Evolutionary conservation across 2,329 filamentous ascomycete genomes (phyloP).

Genomic region (Berkeleyomyces basicola): DNA sequence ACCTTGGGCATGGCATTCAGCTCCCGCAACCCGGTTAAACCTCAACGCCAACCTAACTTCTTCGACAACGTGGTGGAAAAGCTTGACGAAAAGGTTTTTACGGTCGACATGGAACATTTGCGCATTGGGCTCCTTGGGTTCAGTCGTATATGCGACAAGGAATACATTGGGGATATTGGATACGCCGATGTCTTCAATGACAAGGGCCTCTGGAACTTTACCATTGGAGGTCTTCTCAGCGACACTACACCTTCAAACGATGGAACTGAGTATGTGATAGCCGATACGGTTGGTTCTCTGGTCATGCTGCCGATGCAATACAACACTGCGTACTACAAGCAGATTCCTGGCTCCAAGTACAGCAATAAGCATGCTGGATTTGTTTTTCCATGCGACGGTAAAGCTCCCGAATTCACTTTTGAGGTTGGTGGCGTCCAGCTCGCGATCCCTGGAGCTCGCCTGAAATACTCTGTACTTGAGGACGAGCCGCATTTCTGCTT

Average conservation of each 20-base stretch:
- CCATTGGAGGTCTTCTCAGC: constrained; percentile 34
- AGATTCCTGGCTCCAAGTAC: constrained; percentile 27
- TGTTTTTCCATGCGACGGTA: constrained; percentile 29
- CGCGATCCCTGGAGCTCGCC: constrained; percentile 33
- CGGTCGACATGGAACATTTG: constrained; percentile 46
- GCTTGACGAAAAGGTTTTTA: constrained; percentile 29
- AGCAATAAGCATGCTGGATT: constrained; percentile 27
- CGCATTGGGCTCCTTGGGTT: constrained; percentile 55
- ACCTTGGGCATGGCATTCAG: constrained; percentile 13
- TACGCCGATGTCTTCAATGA: constrained; percentile 39
- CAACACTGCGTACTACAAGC: constrained; percentile 31
- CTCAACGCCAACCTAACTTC: constrained; percentile 27
- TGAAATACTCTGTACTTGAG: constrained; percentile 31
- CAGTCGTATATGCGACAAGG: constrained; percentile 46
- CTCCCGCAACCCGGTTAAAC: constrained; percentile 27
- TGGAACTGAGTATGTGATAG: constrained; percentile 20
- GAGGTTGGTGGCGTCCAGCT: constrained; percentile 44
- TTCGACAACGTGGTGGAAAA: constrained; percentile 20
- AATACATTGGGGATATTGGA: constrained; percentile 45
- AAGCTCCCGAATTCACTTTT: constrained; percentile 31
- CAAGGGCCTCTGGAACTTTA: constrained; percentile 32
- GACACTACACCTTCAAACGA: constrained; percentile 12
- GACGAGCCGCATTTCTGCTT: constrained; percentile 42
- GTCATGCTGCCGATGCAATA: constrained; percentile 40
- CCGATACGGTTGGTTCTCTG: constrained; percentile 46